Evolutionary conservation across 306 rosid genomes (phyloP), one percentile per base, ranked within the genome.

Genomic region (Parietaria judaica): DNA sequence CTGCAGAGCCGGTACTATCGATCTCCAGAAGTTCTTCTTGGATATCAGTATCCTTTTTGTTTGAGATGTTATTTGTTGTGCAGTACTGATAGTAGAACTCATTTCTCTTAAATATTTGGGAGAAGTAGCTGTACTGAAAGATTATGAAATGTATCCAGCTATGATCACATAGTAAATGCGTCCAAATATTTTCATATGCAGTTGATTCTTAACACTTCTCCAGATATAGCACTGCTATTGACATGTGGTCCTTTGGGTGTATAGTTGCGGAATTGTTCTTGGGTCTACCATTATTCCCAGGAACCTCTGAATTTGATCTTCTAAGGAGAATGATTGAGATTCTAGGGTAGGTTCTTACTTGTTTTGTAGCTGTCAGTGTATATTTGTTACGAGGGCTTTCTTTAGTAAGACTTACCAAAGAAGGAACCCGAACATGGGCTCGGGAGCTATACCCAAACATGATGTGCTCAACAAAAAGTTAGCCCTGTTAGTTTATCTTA

Each of bases 201-300:
- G 12, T 69, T 36, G 48, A 74, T 67, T 77, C 96, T 81, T 86
- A 74, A 82, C 81, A 69, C 46, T 51, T 70, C 17, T 51, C 51
- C 65, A 94, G 99, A 79, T 94, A 94, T 77, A 79, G 90, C 41
- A 86, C 99, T n/a, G 94, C 94, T 56, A 94, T 94, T 54, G 99
- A 94, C 78, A 94, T 94, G 99, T 94, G 99, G 99, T 94, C 99
- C 79, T 94, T 94, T 78, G 99, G 99, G 70, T 94, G 99, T 84
- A 94, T 94, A 68, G 95, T 94, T 71, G 99, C 99, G 5, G 99
- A 94, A 76, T 75, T 94, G 82, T 94, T 94, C 74, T 87, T 88
- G 49, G 99, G 99, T 46, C 79, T 94, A 74, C 99, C 99, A 43
- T 79, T 94, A 71, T 94, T 94, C 70, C 99, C 99, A 3, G 99